These are phyloP conservation scores for Fusarium acutatum DNA, from an alignment of 2,329 filamentous ascomycete genomes.

Conservation along the genomic window DNA sequence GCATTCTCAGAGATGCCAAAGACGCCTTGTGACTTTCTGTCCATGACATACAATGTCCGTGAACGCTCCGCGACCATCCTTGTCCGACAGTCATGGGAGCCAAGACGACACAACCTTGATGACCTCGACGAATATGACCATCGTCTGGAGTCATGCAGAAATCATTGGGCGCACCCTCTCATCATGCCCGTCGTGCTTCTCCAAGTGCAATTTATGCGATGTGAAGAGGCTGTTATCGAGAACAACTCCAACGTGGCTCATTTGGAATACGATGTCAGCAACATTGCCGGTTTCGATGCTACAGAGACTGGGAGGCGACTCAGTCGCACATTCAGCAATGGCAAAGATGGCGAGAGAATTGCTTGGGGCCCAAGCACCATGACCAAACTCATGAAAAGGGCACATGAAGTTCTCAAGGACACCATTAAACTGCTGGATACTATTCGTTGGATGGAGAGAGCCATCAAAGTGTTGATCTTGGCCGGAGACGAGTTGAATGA, in stretches of 20 bases:
- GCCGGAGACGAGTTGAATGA: conserved; percentile 54
- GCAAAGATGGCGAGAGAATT: conserved; percentile 35
- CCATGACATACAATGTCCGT: conserved; percentile 54
- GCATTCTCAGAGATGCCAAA: conserved; percentile 55
- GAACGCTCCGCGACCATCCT: conserved; percentile 52
- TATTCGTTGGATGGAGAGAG: conserved; percentile 57
- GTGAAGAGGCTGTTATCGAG: conserved; percentile 54
- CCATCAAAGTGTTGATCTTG: conserved; percentile 53
- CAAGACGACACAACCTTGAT: conserved; percentile 51
- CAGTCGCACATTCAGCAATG: conserved; percentile 35
- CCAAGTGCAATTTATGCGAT: conserved; percentile 56
- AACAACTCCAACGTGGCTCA: conserved; percentile 54
- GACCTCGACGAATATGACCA: conserved; percentile 57
- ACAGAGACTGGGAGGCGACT: conserved; percentile 40
- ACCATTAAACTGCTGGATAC: conserved; percentile 57
- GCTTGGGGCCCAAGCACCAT: conserved; percentile 53
- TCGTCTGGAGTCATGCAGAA: conserved; percentile 54
- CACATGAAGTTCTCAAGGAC: conserved; percentile 56
- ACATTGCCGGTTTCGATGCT: conserved; percentile 51
- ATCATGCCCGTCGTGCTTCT: conserved; percentile 56
- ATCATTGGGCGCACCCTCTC: conserved; percentile 57
- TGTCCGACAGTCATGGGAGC: conserved; percentile 55
- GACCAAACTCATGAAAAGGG: conserved; percentile 58
- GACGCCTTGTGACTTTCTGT: conserved; percentile 57
- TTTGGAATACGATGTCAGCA: conserved; percentile 54